Evolutionary conservation across 208 protist genomes (phyloP), one percentile per base, ranked within the genome.

Genomic region (Crithidia brevicula): DNA sequence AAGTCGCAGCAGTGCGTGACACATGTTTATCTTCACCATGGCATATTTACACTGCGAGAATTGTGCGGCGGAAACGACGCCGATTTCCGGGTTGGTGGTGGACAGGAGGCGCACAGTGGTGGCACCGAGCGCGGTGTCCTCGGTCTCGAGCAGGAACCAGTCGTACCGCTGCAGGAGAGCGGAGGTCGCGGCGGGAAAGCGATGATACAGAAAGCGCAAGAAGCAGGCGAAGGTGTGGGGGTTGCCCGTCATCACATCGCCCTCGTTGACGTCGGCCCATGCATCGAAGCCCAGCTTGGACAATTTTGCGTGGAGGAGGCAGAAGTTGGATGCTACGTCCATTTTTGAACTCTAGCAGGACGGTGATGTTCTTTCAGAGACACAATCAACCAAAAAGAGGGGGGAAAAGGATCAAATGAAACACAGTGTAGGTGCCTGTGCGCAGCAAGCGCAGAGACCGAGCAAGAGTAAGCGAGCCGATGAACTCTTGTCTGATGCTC

Each of bases 61-160:
- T 50, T 86, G 80, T 16, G 52, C 15, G 1, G 60, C 56, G 2
- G 80, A 74, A 23, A 89, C 71, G 18, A 67, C 28, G 4, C 45
- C 36, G 7, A 9, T 9, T 15, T 68, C 61, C 33, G 28, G 13
- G 18, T 42, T 61, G 42, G 62, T 74, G 3, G 67, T 52, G 5
- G 54, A 53, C 3, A 89, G 62, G 23, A 86, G 30, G 1, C 81
- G 69, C 13, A 82, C 25, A 4, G 75, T 65, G 5, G 77, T 47
- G 4, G 36, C 54, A 23, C 77, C 74, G 3, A 90, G 25, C 4
- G 47, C 10, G 3, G 10, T 27, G 47, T 82, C 80, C 38, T 79
- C 70, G 10, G 56, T 43, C 31, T 90, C 84, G 8, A 90, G 27
- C 28, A 90, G 42, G 28, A 90, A 86, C 78, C 80, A 90, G 13